Evolutionary conservation across 2,329 filamentous ascomycete genomes (phyloP).

Genomic region (Celoporthe dispersa): DNA sequence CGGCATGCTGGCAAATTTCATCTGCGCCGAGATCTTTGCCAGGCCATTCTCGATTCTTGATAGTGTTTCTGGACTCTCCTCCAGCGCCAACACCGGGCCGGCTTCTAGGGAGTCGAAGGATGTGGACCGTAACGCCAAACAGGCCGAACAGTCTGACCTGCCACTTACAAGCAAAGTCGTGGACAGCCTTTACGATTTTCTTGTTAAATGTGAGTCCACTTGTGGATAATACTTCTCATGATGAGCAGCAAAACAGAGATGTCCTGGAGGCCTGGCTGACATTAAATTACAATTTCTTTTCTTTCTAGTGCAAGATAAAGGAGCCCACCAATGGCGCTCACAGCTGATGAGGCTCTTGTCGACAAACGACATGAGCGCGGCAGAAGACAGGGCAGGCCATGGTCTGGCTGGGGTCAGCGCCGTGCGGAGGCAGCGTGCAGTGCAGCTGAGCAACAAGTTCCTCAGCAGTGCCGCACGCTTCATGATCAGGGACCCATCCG

Average conservation of each 20-base stretch:
- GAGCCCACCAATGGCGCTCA: conserved; percentile 7
- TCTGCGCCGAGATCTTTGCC: conserved; percentile 5
- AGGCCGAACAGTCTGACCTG: background rate
- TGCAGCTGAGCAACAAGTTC: background rate
- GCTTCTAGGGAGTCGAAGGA: background rate
- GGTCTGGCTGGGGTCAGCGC: background rate
- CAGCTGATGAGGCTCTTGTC: conserved; percentile 5
- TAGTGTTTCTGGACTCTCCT: background rate
- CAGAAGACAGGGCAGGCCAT: background rate
- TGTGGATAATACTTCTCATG: background rate
- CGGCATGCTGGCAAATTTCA: conserved; percentile 6
- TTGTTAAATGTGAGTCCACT: background rate
- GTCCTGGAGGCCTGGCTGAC: background rate
- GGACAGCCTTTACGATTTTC: background rate
- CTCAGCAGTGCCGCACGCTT: conserved; percentile 4
- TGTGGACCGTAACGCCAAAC: background rate
- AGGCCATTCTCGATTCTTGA: conserved; percentile 9
- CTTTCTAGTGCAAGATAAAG: background rate
- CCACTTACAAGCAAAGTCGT: background rate
- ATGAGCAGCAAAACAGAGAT: background rate
- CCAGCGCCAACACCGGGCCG: background rate
- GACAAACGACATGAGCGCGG: background rate
- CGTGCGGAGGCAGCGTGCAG: background rate
- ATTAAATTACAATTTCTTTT: background rate
- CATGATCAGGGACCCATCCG: background rate